Base-by-base conservation (phyloP, 768 basidiomycete genomes). In the Asterophora parasitica region DNA sequence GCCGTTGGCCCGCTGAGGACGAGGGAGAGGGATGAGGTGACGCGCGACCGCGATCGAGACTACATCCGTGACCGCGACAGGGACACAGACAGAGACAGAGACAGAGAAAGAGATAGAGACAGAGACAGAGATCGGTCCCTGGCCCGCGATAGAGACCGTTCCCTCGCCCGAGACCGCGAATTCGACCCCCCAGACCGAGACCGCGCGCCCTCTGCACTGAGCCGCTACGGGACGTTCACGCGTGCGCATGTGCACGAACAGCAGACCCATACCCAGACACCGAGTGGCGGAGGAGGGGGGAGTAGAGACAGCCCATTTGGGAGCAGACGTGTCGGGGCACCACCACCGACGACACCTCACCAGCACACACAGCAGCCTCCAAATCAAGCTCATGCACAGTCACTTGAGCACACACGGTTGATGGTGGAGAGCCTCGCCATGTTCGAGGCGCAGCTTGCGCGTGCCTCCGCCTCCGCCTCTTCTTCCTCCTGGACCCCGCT, bases 381-480 rank as follows among this genome's bases (percentile, higher is more conserved):
- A 31, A 61, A 70, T 2, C 49, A 45, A 3, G 23, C 23, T 3
- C 23, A 23, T 6, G 23, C 23, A 3, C 23, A 23, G 23, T 23
- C 23, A 6, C 23, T 23, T 6, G 86, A 90, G 54, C 89, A 90
- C 55, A 71, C 79, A 1, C 69, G 75, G n/a, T 65, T 92, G 37
- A 81, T 91, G 76, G 55, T 81, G 16, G 87, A 91, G 34, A 77
- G 82, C 13, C 65, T 91, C 11, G 61, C 67, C 4, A 78, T 85
- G 72, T 88, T 92, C 53, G 86, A 90, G 60, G 66, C 74, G 2
- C 76, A 85, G 19, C 65, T 90, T 1, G 64, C 73, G 16, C 81
- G 83, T 40, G 61, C 84, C 0, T 23, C 23, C 23, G 23, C 23
- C 23, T 23, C 23, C 23, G 23, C 23, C 23, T 23, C 23, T 23